These are phyloP conservation scores for Scutellaria minor DNA, from an alignment of 257 asterid species.

Conservation along the genomic window DNA sequence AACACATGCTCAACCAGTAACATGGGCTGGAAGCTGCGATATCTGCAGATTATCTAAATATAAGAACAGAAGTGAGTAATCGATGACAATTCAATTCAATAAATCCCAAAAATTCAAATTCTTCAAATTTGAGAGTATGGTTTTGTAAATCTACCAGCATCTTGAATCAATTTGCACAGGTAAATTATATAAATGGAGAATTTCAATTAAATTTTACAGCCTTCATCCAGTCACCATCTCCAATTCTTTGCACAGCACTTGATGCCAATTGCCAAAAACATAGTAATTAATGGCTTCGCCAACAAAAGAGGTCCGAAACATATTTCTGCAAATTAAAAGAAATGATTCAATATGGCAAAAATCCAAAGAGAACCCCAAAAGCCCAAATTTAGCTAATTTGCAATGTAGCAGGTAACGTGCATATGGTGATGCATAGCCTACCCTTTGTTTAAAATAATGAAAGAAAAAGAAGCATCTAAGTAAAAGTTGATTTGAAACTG, in stretches of 20 bases:
- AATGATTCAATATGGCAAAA: not conserved
- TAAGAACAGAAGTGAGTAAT: no score
- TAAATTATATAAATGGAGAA: constrained; percentile 24
- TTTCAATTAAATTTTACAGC: constrained; percentile 16
- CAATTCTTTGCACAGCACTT: constrained; percentile 21
- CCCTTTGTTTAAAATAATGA: not conserved
- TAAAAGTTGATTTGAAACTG: not conserved
- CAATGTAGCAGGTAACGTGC: no score
- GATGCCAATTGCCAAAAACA: constrained; percentile 18
- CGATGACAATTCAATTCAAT: not conserved
- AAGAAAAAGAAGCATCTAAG: not conserved
- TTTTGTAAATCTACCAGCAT: constrained; percentile 27
- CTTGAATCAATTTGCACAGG: constrained; percentile 24
- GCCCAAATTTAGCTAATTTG: not conserved
- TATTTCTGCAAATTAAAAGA: constrained; percentile 34
- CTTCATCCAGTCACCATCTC: constrained; percentile 28
- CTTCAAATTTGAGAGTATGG: constrained; percentile 29
- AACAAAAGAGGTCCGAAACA: constrained; percentile 25
- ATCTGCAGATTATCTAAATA: no score
- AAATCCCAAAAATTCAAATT: constrained; percentile 23
- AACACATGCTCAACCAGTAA: not conserved
- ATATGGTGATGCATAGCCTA: not conserved
- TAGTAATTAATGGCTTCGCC: constrained; percentile 15
- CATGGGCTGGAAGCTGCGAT: not conserved
- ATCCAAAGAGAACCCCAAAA: no score